Percentiles rank a stretch among this genome's conserved stretches.
phyloP scores from a whole-genome alignment of 83 land plant genomes.

The Diphasiastrum complanatum region DNA sequence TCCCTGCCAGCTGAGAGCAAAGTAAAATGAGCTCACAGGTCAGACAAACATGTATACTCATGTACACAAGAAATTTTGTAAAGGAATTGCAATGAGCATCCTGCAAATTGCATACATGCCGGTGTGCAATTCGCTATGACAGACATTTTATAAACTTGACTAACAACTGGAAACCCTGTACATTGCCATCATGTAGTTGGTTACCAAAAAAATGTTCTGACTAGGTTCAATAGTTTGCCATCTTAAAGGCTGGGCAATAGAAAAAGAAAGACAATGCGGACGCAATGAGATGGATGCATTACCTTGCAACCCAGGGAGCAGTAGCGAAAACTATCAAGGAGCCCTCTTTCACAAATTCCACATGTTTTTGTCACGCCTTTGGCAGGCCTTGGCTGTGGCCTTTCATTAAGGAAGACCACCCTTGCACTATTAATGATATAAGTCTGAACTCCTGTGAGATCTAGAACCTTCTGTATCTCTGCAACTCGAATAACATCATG shows the following conservation, averaged over 20 bases:
- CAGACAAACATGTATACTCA: too few species aligned
- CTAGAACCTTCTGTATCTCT: conserved; percentile 61
- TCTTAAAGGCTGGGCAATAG: neutral
- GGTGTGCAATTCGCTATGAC: too few species aligned
- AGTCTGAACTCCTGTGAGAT: conserved; percentile 56
- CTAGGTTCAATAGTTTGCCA: too few species aligned
- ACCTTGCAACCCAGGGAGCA: conserved; percentile 88
- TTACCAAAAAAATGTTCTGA: too few species aligned
- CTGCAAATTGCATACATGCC: too few species aligned
- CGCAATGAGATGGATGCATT: neutral
- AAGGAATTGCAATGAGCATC: too few species aligned
- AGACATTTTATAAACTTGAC: too few species aligned
- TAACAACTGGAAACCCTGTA: too few species aligned
- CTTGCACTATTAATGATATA: conserved; percentile 74
- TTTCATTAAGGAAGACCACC: conserved; percentile 57
- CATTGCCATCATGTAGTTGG: too few species aligned
- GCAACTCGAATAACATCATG: conserved; percentile 64
- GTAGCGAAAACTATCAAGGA: conserved; percentile 56
- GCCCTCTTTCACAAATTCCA: conserved; percentile 60
- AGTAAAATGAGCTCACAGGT: too few species aligned
- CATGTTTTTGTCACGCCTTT: conserved; percentile 67
- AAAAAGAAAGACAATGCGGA: neutral
- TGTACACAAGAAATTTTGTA: too few species aligned
- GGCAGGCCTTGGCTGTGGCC: conserved; percentile 65
- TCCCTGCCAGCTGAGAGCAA: too few species aligned